Conservation (phyloP, 2,329 filamentous ascomycete genomes). For the Aureobasidium sp. region DNA sequence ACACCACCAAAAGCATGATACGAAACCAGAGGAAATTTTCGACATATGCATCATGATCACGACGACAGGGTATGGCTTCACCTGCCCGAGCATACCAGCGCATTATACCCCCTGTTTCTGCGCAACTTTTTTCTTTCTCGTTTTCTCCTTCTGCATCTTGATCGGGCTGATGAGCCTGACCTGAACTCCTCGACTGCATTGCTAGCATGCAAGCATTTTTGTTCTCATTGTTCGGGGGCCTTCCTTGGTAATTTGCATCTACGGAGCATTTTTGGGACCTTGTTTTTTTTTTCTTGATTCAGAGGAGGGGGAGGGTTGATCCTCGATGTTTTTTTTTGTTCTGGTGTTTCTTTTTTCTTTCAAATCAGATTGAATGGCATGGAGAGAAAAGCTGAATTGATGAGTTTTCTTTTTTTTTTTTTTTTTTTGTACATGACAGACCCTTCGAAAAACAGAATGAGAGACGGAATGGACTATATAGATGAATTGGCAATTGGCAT, state of each 20-base stretch:
- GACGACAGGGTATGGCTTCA: background rate
- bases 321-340: background rate
- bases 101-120: background rate
- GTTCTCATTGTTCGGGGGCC: background rate
- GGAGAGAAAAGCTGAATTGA: background rate
- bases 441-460: background rate
- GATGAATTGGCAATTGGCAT: background rate
- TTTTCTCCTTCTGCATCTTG: background rate
- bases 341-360: background rate
- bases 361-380: background rate
- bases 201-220: background rate
- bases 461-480: background rate
- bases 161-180: background rate
- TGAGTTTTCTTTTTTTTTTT: background rate
- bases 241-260: background rate
- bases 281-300: background rate
- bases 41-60: slow-evolving; percentile 4
- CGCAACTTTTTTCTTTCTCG: background rate
- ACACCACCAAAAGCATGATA: background rate
- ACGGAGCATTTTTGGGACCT: background rate
- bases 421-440: background rate
- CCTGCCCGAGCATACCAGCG: background rate
- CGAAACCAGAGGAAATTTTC: background rate
- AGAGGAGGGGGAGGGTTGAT: no score
- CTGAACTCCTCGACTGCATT: background rate